Conservation (phyloP, 495 filamentous ascomycete species). For the Parachaetomium inaequale region DNA sequence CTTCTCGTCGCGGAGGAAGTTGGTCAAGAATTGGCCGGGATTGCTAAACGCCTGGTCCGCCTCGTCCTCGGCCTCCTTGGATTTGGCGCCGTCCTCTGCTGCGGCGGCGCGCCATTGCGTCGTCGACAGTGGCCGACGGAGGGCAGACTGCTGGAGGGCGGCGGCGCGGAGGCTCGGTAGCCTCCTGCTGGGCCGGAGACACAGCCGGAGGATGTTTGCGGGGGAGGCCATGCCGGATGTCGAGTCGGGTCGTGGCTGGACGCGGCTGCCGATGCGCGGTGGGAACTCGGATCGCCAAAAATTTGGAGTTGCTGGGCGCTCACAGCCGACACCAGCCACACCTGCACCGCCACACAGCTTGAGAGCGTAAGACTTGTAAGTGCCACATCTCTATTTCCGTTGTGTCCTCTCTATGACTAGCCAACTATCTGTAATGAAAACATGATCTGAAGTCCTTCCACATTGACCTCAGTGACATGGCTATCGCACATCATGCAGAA, state of each 20-base stretch:
- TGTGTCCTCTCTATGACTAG: no score
- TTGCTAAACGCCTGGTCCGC: conserved; percentile 14
- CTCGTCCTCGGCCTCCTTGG: conserved; percentile 9
- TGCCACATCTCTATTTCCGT: no score
- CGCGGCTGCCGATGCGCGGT: conserved; percentile 16
- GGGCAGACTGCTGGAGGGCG: conserved; percentile 19
- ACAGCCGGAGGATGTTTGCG: conserved; percentile 46
- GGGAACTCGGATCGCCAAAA: conserved; percentile 22
- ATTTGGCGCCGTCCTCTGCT: conserved; percentile 15
- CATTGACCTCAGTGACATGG: no score
- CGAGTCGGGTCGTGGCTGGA: conserved; percentile 17
- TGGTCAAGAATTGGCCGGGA: conserved; percentile 21
- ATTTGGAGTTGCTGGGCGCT: conserved; percentile 17
- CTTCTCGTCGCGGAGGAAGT: conserved; percentile 9
- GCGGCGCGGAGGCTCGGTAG: conserved; percentile 19
- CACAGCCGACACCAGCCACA: not conserved
- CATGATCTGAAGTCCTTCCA: no score
- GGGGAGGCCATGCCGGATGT: conserved; percentile 47
- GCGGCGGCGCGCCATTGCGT: conserved; percentile 30
- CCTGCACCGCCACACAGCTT: conserved; percentile 3
- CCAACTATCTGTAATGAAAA: no score
- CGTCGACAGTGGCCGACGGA: conserved; percentile 39
- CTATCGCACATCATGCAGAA: no score
- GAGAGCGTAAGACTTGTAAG: no score
- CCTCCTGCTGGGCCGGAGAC: conserved; percentile 41